These are phyloP conservation scores for Hymenoscyphus occultus DNA, from an alignment of 2,329 filamentous ascomycete species.

Conservation along the genomic window DNA sequence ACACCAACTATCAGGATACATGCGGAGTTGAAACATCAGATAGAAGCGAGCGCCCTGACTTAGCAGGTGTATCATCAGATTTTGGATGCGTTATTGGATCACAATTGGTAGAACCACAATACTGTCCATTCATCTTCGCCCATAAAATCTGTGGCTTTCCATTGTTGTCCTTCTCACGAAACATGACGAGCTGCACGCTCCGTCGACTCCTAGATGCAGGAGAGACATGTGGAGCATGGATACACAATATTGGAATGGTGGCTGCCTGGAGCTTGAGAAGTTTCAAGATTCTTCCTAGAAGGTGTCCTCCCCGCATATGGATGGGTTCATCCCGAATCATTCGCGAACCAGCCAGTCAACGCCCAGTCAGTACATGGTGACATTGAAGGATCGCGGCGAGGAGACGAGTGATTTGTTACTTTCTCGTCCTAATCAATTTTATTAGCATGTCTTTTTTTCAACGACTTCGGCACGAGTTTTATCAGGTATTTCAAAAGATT, in stretches of 20 bases:
- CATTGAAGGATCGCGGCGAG: neutral
- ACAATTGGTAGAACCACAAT: neutral
- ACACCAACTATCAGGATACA: neutral
- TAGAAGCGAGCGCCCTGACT: neutral
- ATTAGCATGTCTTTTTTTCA: neutral
- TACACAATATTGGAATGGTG: neutral
- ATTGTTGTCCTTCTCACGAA: neutral
- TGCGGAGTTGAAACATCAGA: neutral
- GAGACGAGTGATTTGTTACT: neutral
- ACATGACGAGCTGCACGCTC: neutral
- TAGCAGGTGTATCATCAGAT: neutral
- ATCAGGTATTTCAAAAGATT: neutral
- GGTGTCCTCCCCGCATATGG: neutral
- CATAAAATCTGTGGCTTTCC: neutral
- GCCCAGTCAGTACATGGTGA: neutral
- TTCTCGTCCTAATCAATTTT: neutral
- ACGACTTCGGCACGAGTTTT: no score
- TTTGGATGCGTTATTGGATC: neutral
- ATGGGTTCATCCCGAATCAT: neutral
- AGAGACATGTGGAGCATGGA: neutral
- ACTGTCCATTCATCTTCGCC: neutral
- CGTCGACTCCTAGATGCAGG: neutral
- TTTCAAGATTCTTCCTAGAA: conserved; percentile 2
- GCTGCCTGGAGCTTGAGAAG: neutral
- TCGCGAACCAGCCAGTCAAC: neutral